Base-by-base conservation (phyloP, 2,329 filamentous ascomycete genomes). In the Penicillium rolfsii region DNA sequence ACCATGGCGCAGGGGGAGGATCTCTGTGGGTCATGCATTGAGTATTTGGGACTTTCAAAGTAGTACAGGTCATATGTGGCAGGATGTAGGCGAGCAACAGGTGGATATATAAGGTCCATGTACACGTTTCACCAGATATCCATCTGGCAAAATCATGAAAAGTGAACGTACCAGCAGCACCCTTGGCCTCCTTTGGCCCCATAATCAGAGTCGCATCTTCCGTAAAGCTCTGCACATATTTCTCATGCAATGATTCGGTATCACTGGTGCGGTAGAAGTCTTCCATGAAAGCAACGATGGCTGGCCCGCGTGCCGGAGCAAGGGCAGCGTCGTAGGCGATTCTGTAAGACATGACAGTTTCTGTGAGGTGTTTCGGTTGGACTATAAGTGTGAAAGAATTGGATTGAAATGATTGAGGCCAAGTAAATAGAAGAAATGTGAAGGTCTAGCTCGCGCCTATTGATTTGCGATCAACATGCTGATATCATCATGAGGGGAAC, bases 191-290 rank as follows among this genome's bases (percentile, higher is more conserved):
- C 60, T 77, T 77, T 0, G 74, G 64, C 0, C 75, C 76, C 74
- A 78, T 77, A 11, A 76, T 76, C 11, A 78, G 41, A 0, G 74
- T 77, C 1, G 75, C 75, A 61, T 75, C 73, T 0, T 67, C 52
- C 0, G 74, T 76, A 64, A 77, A 78, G 56, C 61, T 70, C 16
- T 64, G 56, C 22, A 73, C 72, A 59, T 78, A 78, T 61, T 72
- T 66, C 16, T 75, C 73, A 55, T 78, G 76, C 26, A 64, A 43
- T 40, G 69, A 64, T 45, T 77, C 75, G 14, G 68, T 71, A 63
- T 77, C 75, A 64, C 74, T 77, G 49, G 65, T 73, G 41, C 64
- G 59, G 66, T 77, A 77, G 70, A 77, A 77, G 60, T 71, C 67
- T 59, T 74, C 66, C 65, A 77, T 66, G 61, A 77, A 77, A 48